Conservation (phyloP, 208 protist genomes). For the Kentomonas sorsogonicus region DNA sequence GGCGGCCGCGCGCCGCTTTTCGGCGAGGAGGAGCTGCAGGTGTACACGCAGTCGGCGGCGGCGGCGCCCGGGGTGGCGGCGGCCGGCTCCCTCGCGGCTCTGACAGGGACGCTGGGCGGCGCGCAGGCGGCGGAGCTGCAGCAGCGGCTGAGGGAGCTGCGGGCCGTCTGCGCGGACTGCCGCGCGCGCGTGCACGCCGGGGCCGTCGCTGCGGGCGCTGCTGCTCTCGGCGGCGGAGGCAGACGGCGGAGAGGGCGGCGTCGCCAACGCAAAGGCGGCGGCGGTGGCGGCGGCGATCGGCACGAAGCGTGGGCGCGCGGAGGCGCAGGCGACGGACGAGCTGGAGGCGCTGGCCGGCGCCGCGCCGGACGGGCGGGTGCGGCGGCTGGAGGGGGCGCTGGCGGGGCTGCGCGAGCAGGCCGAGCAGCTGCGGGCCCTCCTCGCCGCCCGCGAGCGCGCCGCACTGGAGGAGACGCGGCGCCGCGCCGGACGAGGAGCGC, state of each 20-base stretch:
- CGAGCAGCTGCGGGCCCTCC: conserved; percentile 1
- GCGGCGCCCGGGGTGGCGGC: background rate
- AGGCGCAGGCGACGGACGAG: too few species aligned
- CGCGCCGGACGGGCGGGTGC: too few species aligned
- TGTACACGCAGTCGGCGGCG: background rate
- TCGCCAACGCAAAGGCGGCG: too few species aligned
- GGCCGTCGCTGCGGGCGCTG: too few species aligned
- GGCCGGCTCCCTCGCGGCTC: background rate
- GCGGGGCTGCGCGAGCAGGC: conserved; percentile 6
- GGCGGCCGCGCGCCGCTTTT: conserved; percentile 6
- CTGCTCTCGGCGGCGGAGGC: too few species aligned
- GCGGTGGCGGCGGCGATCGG: too few species aligned
- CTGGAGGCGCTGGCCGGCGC: too few species aligned
- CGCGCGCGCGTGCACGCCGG: conserved; percentile 14
- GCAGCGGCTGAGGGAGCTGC: conserved; percentile 33
- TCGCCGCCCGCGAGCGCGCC: conserved; percentile 15
- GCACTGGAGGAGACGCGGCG: too few species aligned
- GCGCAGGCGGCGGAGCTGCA: conserved; percentile 36
- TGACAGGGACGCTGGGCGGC: conserved; percentile 43
- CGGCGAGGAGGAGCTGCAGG: conserved; percentile 10
- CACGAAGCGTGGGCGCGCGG: too few species aligned
- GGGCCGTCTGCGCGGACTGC: conserved; percentile 23
- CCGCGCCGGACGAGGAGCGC: too few species aligned
- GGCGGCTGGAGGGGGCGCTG: conserved; percentile 13
- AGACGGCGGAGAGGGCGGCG: too few species aligned